Base-by-base conservation (phyloP, 495 filamentous ascomycete species). In the Trichoderma asperelloides region DNA sequence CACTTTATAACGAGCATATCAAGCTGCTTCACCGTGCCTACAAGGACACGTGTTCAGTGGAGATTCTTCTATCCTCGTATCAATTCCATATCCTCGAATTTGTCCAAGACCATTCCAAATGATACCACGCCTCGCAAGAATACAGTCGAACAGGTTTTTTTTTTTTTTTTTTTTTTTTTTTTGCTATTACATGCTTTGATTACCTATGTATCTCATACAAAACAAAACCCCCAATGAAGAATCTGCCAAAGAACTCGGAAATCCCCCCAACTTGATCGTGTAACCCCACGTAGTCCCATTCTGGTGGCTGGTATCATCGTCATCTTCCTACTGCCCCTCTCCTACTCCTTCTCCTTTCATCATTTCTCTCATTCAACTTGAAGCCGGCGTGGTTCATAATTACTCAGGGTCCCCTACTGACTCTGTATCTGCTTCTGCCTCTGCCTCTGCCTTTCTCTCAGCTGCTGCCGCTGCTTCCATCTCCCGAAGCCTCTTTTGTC, bases 401-500 rank as follows among this genome's bases (percentile, higher is more conserved):
- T 70, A 79, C 70, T 79, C 76, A 9, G 76, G 77, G 62, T 78
- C 76, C 3, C 40, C 69, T 40, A 37, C 33, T 37, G 33, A 37
- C 33, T 37, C 33, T 8, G 33, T 37, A 5, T 68, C 69, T 65
- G 70, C 71, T 51, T 68, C 68, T 39, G 71, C 55, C 55, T 30
- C 70, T 39, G 73, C 74, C 7, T 71, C 71, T 12, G 6, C 16
- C 64, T 76, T 72, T 15, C 70, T 69, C 70, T 75, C 74, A 62
- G 65, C 70, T 6, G 66, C 66, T 15, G 76, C 73, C 7, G 75
- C 72, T 65, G 75, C 68, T 77, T 97, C 91, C 62, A 98, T 82
- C 76, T 91, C 85, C 77, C 89, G 87, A 57, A 96, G 78, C 75
- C 87, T 85, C 76, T 88, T 84, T 77, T 86, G 81, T 11, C 95